phyloP scores from a whole-genome alignment of 2,329 filamentous ascomycete species.

The Geoglossum cookeanum region DNA sequence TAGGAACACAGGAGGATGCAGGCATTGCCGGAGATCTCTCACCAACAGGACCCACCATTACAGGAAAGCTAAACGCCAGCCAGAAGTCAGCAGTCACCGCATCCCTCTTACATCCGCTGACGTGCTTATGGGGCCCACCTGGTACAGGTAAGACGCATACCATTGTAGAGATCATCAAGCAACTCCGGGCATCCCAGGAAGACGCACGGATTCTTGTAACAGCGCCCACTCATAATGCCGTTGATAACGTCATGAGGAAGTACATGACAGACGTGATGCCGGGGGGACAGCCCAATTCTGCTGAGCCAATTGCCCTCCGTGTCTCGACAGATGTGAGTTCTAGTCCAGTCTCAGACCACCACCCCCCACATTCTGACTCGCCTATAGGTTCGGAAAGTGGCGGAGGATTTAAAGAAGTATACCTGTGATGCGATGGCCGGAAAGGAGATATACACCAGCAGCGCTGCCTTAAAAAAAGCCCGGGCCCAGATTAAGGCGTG shows the following conservation, averaged over 20 bases:
- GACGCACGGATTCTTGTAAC: conserved; percentile 19
- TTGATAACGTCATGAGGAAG: conserved; percentile 25
- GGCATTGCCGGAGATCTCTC: too few species aligned
- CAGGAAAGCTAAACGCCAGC: neutral
- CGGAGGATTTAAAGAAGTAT: conserved; percentile 18
- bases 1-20: neutral
- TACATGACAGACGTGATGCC: conserved; percentile 12
- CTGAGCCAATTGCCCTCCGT: conserved; percentile 9
- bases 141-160: conserved; percentile 28
- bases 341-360: neutral
- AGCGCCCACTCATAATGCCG: conserved; percentile 27
- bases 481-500: conserved; percentile 20
- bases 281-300: neutral
- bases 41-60: too few species aligned
- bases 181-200: conserved; percentile 14
- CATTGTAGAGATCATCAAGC: conserved; percentile 21
- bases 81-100: conserved; percentile 14
- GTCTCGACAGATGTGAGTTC: conserved; percentile 17
- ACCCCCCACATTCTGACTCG: too few species aligned
- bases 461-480: conserved; percentile 18
- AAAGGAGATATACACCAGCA: conserved; percentile 16
- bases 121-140: conserved; percentile 26
- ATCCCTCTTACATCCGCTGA: conserved; percentile 17
- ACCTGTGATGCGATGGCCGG: conserved; percentile 20
- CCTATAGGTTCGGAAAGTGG: conserved; percentile 17